These are phyloP conservation scores for Pseudofabraea citricarpa DNA, from an alignment of 2,329 filamentous ascomycete genomes.

Conservation along the genomic window DNA sequence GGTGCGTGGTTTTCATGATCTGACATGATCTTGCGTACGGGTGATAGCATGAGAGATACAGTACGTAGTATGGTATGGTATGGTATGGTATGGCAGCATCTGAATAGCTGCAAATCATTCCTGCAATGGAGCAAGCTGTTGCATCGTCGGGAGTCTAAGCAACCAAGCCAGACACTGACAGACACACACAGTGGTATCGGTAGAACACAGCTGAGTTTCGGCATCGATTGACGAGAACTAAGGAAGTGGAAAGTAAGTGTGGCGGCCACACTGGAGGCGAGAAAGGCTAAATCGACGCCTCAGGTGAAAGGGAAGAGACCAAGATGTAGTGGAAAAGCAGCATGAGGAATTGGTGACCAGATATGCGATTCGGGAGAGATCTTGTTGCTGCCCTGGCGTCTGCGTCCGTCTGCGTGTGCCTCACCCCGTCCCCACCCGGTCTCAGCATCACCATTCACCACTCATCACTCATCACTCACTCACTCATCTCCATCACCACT, in stretches of 20 bases:
- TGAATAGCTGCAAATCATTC: background rate
- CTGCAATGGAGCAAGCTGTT: too few species aligned
- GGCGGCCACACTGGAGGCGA: background rate
- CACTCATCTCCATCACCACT: background rate
- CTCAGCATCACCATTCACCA: background rate
- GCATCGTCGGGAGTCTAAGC: background rate
- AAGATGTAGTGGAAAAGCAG: background rate
- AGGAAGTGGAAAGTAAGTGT: background rate
- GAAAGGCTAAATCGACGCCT: background rate
- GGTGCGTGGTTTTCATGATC: background rate
- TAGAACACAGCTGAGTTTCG: too few species aligned
- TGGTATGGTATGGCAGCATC: background rate
- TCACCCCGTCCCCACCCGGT: background rate
- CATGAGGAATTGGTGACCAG: background rate
- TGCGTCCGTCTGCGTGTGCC: background rate
- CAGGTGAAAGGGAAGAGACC: background rate
- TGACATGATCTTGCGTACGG: background rate
- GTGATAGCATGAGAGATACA: background rate
- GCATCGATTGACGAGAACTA: too few species aligned
- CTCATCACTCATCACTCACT: background rate
- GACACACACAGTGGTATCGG: background rate
- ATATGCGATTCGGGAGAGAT: background rate
- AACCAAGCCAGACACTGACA: background rate
- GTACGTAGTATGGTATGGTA: background rate
- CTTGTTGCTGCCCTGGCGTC: background rate